A percentile compares a stretch with the other conserved stretches of the same genome.
Conservation (phyloP, 129 eudicot genomes). For the Ambrosia trifida region DNA sequence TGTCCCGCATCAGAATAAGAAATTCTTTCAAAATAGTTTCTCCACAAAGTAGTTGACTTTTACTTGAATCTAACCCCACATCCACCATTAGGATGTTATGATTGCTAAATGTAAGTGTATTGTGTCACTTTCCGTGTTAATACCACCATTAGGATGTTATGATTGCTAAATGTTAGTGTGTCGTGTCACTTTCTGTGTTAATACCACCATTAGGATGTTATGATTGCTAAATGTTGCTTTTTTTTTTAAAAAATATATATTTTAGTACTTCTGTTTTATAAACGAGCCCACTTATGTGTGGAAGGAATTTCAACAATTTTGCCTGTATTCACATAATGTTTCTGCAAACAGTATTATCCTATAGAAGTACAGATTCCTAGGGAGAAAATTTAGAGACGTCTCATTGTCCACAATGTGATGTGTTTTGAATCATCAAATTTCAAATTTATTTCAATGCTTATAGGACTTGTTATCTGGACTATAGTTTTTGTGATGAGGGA, state of each 20-base stretch:
- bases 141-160: background rate
- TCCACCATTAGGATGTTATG: background rate
- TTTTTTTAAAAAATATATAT: background rate
- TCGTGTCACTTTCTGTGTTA: background rate
- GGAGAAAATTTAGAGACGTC: background rate
- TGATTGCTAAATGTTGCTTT: background rate
- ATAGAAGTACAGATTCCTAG: background rate
- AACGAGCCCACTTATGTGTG: conserved; percentile 3
- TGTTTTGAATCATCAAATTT: background rate
- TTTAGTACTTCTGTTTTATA: background rate
- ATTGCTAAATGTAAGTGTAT: background rate
- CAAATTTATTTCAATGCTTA: background rate
- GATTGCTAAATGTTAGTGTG: background rate
- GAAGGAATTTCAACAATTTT: background rate
- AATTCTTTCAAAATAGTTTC: background rate
- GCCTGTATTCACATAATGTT: background rate
- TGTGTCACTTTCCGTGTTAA: background rate
- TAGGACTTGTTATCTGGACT: background rate
- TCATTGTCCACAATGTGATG: background rate
- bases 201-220: background rate
- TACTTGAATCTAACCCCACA: conserved; percentile 8
- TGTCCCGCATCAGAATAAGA: background rate
- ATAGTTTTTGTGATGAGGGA: background rate
- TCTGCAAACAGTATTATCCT: background rate
- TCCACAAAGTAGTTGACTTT: conserved; percentile 1